Evolutionary conservation across 805 yeast species (phyloP).

Genomic region (Teunomyces panamensis): DNA sequence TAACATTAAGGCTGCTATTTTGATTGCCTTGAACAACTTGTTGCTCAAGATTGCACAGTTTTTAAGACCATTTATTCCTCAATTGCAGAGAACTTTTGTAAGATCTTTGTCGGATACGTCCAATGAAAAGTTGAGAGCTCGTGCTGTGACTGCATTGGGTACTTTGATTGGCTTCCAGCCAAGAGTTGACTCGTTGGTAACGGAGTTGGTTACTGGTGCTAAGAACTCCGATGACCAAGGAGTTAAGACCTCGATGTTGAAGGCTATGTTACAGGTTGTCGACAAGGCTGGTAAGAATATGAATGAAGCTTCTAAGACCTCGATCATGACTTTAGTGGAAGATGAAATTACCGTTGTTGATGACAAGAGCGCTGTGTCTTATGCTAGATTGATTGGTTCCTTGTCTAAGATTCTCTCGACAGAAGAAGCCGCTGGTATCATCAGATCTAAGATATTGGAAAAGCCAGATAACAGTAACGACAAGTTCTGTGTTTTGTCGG

Average conservation of each 20-base stretch:
- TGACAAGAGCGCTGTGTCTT: constrained; percentile 67
- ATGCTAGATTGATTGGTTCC: constrained; percentile 77
- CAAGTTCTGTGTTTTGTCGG: constrained; percentile 62
- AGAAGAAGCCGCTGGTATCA: constrained; percentile 61
- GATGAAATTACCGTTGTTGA: constrained; percentile 53
- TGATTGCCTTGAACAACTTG: constrained; percentile 75
- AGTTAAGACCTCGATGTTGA: constrained; percentile 80
- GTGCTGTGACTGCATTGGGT: constrained; percentile 90
- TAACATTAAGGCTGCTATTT: constrained; percentile 92
- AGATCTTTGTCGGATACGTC: constrained; percentile 79
- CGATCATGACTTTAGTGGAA: constrained; percentile 71
- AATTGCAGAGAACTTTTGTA: constrained; percentile 93
- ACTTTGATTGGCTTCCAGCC: constrained; percentile 86
- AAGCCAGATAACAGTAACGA: constrained; percentile 40
- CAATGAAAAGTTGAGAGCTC: constrained; percentile 67
- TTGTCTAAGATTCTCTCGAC: constrained; percentile 61
- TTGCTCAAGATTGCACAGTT: constrained; percentile 84
- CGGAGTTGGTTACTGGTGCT: constrained; percentile 78
- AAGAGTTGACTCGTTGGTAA: constrained; percentile 86
- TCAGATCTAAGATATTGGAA: constrained; percentile 57
- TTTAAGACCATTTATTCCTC: constrained; percentile 94
- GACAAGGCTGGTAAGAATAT: constrained; percentile 73
- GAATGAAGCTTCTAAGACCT: constrained; percentile 66
- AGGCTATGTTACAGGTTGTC: constrained; percentile 81
- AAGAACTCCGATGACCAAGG: constrained; percentile 62